Percentiles rank a stretch among this genome's conserved stretches.
phyloP scores from a whole-genome alignment of 495 filamentous ascomycete species.

The Neurospora sp. region DNA sequence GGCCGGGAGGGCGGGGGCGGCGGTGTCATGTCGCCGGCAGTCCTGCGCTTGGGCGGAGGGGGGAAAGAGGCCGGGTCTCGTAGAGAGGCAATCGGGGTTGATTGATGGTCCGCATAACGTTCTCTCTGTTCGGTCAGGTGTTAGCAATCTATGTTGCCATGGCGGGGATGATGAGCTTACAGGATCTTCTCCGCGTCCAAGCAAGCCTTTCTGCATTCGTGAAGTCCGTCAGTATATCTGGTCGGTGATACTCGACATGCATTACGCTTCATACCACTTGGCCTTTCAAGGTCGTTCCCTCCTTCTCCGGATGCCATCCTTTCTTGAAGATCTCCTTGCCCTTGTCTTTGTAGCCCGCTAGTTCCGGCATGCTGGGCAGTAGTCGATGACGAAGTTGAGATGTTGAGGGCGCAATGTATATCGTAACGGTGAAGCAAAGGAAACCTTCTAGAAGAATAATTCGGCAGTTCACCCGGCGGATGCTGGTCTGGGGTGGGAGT shows the following conservation, averaged over 20 bases:
- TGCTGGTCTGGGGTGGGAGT: background rate
- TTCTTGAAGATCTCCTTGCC: constrained; percentile 33
- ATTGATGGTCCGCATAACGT: background rate
- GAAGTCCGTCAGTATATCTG: background rate
- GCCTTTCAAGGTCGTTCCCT: constrained; percentile 25
- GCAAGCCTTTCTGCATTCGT: constrained; percentile 30
- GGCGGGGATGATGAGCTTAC: background rate
- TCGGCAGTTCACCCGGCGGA: background rate
- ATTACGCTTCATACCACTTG: constrained; percentile 26
- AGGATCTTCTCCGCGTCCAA: constrained; percentile 24
- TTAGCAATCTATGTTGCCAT: background rate
- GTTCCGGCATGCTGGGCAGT: background rate
- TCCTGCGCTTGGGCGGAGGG: constrained; percentile 63
- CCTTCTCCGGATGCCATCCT: constrained; percentile 34
- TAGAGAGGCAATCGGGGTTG: constrained; percentile 58
- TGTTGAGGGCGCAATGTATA: background rate
- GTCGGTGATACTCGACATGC: background rate
- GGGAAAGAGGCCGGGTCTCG: constrained; percentile 78
- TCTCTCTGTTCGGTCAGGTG: background rate
- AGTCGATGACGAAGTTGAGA: background rate
- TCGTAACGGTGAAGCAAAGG: background rate
- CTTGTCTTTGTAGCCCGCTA: background rate
- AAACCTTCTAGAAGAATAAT: background rate
- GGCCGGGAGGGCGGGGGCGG: constrained; percentile 1
- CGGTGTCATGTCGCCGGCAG: constrained; percentile 2